Conservation (phyloP, 2,329 filamentous ascomycete species). For the Penicillium sp. region DNA sequence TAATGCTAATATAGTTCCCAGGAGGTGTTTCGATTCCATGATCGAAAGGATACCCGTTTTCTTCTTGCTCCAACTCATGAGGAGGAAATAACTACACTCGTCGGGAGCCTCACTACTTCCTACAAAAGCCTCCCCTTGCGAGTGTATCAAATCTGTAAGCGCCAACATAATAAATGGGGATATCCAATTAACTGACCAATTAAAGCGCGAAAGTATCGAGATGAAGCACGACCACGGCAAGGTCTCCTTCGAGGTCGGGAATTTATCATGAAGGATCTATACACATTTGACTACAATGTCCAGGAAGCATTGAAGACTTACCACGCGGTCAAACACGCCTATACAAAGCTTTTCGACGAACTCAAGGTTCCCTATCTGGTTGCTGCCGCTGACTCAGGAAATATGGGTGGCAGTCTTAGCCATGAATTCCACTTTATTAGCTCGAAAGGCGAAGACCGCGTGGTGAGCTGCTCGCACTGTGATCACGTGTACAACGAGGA, state of each 20-base stretch:
- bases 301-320: conserved; percentile 79
- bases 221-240: conserved; percentile 84
- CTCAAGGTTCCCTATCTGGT: conserved; percentile 80
- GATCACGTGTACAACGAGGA: conserved; percentile 84
- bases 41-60: conserved; percentile 72
- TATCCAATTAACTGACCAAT: background rate
- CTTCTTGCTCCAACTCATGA: conserved; percentile 92
- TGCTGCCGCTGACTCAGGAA: conserved; percentile 89
- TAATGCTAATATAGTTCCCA: conserved; percentile 40
- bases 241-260: conserved; percentile 85
- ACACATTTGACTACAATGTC: conserved; percentile 78
- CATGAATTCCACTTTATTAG: conserved; percentile 92
- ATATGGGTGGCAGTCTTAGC: conserved; percentile 89
- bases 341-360: conserved; percentile 75
- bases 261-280: conserved; percentile 97
- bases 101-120: conserved; percentile 70
- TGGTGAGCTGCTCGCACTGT: conserved; percentile 74
- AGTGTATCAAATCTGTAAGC: conserved; percentile 82
- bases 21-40: conserved; percentile 71
- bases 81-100: conserved; percentile 87
- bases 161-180: background rate
- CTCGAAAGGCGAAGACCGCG: conserved; percentile 76
- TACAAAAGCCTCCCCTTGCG: conserved; percentile 84
- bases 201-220: conserved; percentile 83
- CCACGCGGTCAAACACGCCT: conserved; percentile 68